These are phyloP conservation scores for Stentor coeruleus DNA, from an alignment of 73 alveolate species.

Conservation along the genomic window DNA sequence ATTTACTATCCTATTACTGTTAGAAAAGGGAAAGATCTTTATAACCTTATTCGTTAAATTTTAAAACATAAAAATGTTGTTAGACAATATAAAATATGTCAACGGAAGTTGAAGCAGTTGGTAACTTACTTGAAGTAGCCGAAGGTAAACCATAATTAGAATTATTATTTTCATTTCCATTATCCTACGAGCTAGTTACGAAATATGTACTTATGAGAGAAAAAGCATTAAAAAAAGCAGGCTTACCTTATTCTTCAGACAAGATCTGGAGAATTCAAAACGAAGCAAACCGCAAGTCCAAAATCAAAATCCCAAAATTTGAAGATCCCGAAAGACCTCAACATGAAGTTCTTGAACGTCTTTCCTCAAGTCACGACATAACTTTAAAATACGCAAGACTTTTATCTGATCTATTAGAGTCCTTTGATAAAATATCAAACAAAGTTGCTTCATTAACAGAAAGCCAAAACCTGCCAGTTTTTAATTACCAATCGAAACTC, in stretches of 20 bases:
- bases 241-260: background rate
- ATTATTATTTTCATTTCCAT: background rate
- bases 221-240: background rate
- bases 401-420: background rate
- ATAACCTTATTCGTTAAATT: too few species aligned
- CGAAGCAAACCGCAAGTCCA: background rate
- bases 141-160: slow-evolving; percentile 20
- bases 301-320: background rate
- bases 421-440: background rate
- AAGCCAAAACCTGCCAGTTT: background rate
- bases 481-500: too few species aligned
- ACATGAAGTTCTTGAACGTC: background rate
- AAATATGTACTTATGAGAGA: background rate
- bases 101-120: slow-evolving; percentile 4
- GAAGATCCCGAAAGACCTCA: background rate
- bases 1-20: too few species aligned
- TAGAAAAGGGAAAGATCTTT: too few species aligned
- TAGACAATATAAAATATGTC: too few species aligned
- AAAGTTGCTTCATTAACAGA: background rate
- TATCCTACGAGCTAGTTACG: background rate
- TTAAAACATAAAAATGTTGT: too few species aligned
- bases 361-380: background rate
- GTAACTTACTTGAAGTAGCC: background rate
- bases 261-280: background rate
- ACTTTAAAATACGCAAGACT: background rate